phyloP scores from a whole-genome alignment of 768 basidiomycete species.

The Suillus spraguei region DNA sequence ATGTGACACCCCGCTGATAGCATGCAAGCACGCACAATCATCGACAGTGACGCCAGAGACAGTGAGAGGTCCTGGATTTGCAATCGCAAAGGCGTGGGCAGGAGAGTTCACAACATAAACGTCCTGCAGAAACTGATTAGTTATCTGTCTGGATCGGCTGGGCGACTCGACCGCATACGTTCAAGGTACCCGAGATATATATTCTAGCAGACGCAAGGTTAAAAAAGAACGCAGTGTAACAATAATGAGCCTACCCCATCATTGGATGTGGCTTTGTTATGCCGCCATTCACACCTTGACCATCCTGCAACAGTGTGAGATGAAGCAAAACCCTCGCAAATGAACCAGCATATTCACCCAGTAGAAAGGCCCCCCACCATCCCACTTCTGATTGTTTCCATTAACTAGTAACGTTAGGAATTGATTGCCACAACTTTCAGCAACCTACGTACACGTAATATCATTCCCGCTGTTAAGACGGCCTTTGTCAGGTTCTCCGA shows the following conservation, averaged over 20 bases:
- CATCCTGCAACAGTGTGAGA: constrained; percentile 25
- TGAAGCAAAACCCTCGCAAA: background rate
- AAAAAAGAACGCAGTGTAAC: background rate
- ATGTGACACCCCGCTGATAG: background rate
- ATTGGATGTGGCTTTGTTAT: constrained; percentile 36
- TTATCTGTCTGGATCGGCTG: background rate
- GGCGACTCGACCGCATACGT: constrained; percentile 23
- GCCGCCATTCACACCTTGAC: constrained; percentile 20
- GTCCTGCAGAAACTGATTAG: constrained; percentile 24
- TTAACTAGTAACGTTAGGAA: constrained; percentile 28
- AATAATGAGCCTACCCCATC: constrained; percentile 36
- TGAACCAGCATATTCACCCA: constrained; percentile 35
- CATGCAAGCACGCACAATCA: constrained; percentile 46
- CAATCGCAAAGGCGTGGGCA: constrained; percentile 33
- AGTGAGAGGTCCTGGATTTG: constrained; percentile 31
- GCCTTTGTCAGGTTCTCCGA: background rate
- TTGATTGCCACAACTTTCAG: background rate
- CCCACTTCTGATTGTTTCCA: constrained; percentile 42
- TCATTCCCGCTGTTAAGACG: constrained; percentile 41
- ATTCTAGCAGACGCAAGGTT: constrained; percentile 30
- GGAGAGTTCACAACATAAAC: constrained; percentile 45
- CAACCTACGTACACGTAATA: constrained; percentile 46
- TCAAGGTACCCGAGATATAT: constrained; percentile 41
- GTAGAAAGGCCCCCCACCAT: constrained; percentile 46
- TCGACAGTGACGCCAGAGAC: constrained; percentile 55